These are phyloP conservation scores for Hanseniaspora mollemarum DNA, from an alignment of 805 yeast genomes.

Conservation along the genomic window DNA sequence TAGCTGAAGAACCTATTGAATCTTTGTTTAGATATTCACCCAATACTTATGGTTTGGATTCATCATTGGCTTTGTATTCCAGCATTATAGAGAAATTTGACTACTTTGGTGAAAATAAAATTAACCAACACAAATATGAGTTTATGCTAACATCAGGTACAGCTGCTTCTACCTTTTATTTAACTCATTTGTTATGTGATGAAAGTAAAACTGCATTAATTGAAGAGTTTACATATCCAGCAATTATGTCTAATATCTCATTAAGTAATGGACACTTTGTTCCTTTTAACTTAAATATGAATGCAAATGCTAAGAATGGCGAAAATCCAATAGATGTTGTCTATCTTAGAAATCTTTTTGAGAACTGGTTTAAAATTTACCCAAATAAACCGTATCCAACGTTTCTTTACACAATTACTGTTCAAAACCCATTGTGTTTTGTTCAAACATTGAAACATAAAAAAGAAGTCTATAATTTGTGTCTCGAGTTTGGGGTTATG, in stretches of 20 bases:
- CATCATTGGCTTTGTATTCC: conserved; percentile 37
- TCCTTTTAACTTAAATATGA: conserved; percentile 43
- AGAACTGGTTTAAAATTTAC: conserved; percentile 43
- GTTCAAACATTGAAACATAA: conserved; percentile 42
- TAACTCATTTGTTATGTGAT: conserved; percentile 40
- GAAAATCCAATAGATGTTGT: conserved; percentile 41
- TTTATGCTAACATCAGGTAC: conserved; percentile 44
- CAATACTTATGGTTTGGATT: conserved; percentile 44
- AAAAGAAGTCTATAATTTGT: conserved; percentile 38
- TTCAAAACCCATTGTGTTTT: conserved; percentile 60
- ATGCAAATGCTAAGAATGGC: conserved; percentile 38
- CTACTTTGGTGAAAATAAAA: conserved; percentile 20
- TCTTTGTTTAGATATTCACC: conserved; percentile 37
- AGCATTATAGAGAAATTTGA: not conserved
- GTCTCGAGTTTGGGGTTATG: conserved; percentile 44
- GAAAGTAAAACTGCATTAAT: conserved; percentile 50
- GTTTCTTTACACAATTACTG: conserved; percentile 51
- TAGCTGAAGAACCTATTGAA: conserved; percentile 42
- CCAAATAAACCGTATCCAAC: conserved; percentile 47
- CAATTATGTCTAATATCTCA: conserved; percentile 37
- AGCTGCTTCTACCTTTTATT: conserved; percentile 48
- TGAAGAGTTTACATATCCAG: conserved; percentile 59
- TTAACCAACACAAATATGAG: conserved; percentile 48
- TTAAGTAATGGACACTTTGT: conserved; percentile 43
- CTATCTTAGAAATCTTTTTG: conserved; percentile 38